A percentile compares a stretch with the other conserved stretches of the same genome.
These are phyloP conservation scores for Starmerella vitae DNA, from an alignment of 805 yeast genomes.

Conservation along the genomic window DNA sequence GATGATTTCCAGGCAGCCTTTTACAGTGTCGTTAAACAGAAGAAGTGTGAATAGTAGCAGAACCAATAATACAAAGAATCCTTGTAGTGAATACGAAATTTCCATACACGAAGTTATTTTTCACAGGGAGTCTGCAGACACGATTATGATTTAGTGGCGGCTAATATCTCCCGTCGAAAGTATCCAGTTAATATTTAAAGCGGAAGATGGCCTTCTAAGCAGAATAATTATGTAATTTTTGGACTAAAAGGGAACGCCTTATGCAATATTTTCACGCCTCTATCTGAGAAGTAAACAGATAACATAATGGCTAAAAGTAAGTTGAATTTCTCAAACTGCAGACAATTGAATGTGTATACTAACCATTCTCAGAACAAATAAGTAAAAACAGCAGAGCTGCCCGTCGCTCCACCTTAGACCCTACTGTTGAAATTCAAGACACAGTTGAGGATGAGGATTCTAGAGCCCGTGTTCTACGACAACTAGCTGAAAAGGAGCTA, in stretches of 20 bases:
- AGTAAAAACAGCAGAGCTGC: constrained; percentile 20
- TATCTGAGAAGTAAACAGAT: too few species aligned
- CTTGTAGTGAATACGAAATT: neutral
- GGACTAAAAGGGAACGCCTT: too few species aligned
- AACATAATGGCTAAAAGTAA: neutral
- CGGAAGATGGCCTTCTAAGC: too few species aligned
- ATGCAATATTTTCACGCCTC: too few species aligned
- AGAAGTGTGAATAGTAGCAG: neutral
- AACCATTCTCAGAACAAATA: constrained; percentile 6
- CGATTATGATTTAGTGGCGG: too few species aligned
- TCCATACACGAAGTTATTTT: too few species aligned
- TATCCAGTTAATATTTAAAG: too few species aligned
- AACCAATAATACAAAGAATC: neutral
- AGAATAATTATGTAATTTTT: too few species aligned
- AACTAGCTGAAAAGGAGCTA: constrained; percentile 15
- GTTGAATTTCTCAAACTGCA: too few species aligned
- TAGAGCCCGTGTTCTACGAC: constrained; percentile 11
- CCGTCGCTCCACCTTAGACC: constrained; percentile 5
- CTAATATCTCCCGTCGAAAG: too few species aligned
- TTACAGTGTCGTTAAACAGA: constrained; percentile 26
- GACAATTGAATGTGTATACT: neutral
- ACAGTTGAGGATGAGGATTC: constrained; percentile 4
- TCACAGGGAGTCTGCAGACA: too few species aligned
- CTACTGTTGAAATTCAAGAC: neutral
- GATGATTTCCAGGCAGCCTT: constrained; percentile 27